Percentiles rank a stretch among this genome's conserved stretches.
Evolutionary conservation across 805 yeast genomes (phyloP).

Genomic region (Candida chauliodis): DNA sequence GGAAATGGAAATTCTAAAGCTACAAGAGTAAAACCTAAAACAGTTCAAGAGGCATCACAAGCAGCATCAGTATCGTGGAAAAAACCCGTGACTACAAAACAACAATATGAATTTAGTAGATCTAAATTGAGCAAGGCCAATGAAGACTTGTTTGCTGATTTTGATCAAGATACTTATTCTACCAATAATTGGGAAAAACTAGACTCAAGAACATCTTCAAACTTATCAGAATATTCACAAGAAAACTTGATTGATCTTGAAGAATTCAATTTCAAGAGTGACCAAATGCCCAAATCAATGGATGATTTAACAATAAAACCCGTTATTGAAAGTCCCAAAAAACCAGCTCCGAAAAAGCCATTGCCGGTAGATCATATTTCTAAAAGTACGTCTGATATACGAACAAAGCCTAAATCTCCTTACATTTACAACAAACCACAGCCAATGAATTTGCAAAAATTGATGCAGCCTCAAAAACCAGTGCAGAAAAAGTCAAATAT

Average conservation of each 20-base stretch:
- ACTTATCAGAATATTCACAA: conserved; percentile 7
- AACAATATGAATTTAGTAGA: conserved; percentile 5
- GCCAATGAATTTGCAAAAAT: conserved; percentile 32
- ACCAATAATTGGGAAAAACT: conserved; percentile 1
- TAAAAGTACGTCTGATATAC: conserved; percentile 23
- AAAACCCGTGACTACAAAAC: conserved; percentile 13
- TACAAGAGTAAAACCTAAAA: conserved; percentile 5
- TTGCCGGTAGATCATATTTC: conserved; percentile 11
- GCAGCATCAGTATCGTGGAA: conserved; percentile 33
- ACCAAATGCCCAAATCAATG: conserved; percentile 8
- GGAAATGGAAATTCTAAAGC: conserved; percentile 10
- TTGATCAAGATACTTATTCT: conserved; percentile 33
- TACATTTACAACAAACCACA: conserved; percentile 37
- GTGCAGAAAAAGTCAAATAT: conserved; percentile 20
- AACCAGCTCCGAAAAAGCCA: not conserved
- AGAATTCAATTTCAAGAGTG: conserved; percentile 3
- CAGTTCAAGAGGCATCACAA: conserved; percentile 21
- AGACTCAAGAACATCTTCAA: conserved; percentile 10
- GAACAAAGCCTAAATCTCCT: conserved; percentile 9
- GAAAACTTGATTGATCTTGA: conserved; percentile 9
- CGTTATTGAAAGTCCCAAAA: conserved; percentile 3
- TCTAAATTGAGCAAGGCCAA: conserved; percentile 5
- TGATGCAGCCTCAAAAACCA: conserved; percentile 22
- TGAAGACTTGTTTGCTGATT: conserved; percentile 33
- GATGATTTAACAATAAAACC: conserved; percentile 13